Evolutionary conservation across 495 filamentous ascomycete species (phyloP).

Genomic region (Trichoderma erinaceum): DNA sequence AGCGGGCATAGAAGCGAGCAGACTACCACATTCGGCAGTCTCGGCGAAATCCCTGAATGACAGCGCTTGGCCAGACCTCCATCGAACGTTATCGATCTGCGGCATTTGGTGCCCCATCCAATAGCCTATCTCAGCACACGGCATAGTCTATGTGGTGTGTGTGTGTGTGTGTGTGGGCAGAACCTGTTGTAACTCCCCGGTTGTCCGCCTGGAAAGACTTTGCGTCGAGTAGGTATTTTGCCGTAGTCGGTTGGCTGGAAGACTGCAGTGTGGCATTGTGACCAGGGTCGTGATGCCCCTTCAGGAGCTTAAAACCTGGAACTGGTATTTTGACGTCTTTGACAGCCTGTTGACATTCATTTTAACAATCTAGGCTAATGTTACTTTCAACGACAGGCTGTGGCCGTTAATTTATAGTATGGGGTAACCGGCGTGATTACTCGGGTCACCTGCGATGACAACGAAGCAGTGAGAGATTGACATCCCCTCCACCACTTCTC

Average conservation of each 20-base stretch:
- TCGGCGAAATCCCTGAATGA: neutral
- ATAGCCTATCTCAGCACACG: neutral
- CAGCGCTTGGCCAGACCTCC: neutral
- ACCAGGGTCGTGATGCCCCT: neutral
- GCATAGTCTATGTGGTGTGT: neutral
- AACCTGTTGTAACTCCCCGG: neutral
- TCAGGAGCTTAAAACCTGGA: neutral
- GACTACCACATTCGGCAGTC: neutral
- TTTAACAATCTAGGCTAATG: slow-evolving; percentile 2
- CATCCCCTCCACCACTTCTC: neutral
- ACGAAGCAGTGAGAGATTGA: neutral
- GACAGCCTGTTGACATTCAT: neutral
- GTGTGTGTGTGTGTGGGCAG: neutral
- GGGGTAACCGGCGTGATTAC: neutral
- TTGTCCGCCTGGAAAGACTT: neutral
- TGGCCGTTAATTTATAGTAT: neutral
- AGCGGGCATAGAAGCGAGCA: neutral
- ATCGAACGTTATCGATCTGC: slow-evolving; percentile 1
- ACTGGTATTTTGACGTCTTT: neutral
- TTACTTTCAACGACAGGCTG: neutral
- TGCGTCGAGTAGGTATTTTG: neutral
- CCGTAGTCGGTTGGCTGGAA: neutral
- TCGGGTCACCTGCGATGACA: neutral
- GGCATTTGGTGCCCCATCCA: neutral
- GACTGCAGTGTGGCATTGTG: neutral